A percentile compares a stretch with the other conserved stretches of the same genome.
phyloP scores from a whole-genome alignment of 208 protist genomes.

The Herpetomonas samuelpessoai region DNA sequence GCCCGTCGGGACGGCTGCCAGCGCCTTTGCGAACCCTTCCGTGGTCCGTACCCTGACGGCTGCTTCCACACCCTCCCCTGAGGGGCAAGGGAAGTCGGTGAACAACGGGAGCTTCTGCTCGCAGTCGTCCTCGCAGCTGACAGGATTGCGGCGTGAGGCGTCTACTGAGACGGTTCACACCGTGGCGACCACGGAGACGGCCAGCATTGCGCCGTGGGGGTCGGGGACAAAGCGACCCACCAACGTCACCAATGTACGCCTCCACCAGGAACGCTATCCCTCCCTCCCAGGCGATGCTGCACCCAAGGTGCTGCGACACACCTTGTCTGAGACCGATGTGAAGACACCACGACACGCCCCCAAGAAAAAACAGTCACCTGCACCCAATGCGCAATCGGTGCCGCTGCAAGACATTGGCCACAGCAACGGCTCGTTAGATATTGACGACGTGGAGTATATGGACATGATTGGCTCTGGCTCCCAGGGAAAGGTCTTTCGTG shows the following conservation, averaged over 20 bases:
- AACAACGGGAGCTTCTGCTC: not conserved
- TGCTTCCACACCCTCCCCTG: no score
- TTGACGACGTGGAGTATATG: slow-evolving; percentile 66
- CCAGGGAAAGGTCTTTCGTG: slow-evolving; percentile 81
- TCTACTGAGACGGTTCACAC: not conserved
- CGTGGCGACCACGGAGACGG: not conserved
- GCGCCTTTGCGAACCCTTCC: no score
- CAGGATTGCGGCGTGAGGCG: slow-evolving; percentile 3
- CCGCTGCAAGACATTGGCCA: slow-evolving; percentile 59
- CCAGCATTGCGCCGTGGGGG: not conserved
- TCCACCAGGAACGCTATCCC: not conserved
- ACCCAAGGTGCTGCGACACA: no score
- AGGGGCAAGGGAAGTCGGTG: not conserved
- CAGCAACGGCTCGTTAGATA: slow-evolving; percentile 68
- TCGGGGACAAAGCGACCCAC: no score
- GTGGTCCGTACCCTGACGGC: no score
- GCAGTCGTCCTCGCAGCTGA: slow-evolving; percentile 4
- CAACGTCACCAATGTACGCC: not conserved
- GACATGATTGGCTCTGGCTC: slow-evolving; percentile 68
- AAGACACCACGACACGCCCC: no score
- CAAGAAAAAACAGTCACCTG: no score
- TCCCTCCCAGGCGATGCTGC: not conserved
- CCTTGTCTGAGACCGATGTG: no score
- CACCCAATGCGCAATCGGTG: slow-evolving; percentile 24
- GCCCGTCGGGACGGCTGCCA: no score